A percentile compares a stretch with the other conserved stretches of the same genome.
Conservation (phyloP, 2,329 filamentous ascomycete species). For the Botrytis tulipae region DNA sequence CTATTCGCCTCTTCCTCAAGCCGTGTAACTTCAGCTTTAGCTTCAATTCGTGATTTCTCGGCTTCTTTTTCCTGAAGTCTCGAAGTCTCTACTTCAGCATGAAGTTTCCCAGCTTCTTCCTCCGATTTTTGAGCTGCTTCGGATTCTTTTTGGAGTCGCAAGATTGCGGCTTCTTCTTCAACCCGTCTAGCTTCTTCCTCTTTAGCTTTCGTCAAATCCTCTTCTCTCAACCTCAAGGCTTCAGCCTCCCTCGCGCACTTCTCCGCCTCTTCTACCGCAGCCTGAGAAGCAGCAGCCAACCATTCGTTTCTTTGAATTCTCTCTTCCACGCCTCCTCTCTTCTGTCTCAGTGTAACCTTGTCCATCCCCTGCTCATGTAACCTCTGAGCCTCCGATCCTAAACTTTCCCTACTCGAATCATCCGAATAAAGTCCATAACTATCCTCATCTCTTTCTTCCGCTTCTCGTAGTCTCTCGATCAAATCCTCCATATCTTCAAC, state of each 20-base stretch:
- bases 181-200: neutral
- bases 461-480: slow-evolving; percentile 32
- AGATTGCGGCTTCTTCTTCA: slow-evolving; percentile 5
- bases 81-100: neutral
- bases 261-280: slow-evolving; percentile 1
- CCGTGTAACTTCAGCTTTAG: neutral
- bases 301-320: neutral
- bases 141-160: neutral
- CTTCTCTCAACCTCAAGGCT: neutral
- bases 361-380: slow-evolving; percentile 25
- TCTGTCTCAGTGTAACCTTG: slow-evolving; percentile 11
- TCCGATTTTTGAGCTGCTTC: neutral
- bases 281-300: neutral
- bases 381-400: slow-evolving; percentile 19
- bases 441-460: slow-evolving; percentile 25
- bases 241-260: neutral
- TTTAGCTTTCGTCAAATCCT: neutral
- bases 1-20: neutral
- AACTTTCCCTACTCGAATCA: slow-evolving; percentile 15
- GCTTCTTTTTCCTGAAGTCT: neutral
- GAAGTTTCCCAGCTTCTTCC: neutral
- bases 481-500: slow-evolving; percentile 61
- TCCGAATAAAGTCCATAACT: slow-evolving; percentile 32
- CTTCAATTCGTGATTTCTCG: neutral
- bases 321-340: neutral